Evolutionary conservation across 1,284 basidiomycete genomes (phyloP).

Genomic region (Ceratobasidium papillatum): DNA sequence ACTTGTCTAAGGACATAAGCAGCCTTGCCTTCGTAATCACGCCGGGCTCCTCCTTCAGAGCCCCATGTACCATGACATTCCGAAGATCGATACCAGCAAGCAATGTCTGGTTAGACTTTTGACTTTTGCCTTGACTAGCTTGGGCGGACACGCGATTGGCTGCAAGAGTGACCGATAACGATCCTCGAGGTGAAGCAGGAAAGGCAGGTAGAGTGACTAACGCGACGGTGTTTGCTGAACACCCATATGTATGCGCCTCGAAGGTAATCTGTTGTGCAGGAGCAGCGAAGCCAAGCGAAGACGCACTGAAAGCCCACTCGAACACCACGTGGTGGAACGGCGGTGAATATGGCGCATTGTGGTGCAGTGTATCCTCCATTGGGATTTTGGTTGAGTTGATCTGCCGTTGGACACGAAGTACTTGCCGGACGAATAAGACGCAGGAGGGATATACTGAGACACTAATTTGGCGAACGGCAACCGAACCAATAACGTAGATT

Average conservation of each 20-base stretch:
- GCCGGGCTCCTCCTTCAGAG: slow-evolving; percentile 16
- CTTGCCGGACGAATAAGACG: slow-evolving; percentile 67
- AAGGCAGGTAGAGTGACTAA: not conserved
- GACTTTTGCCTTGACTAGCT: slow-evolving; percentile 19
- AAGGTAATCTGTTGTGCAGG: slow-evolving; percentile 43
- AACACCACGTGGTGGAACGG: slow-evolving; percentile 21
- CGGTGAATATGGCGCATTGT: not conserved
- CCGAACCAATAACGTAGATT: slow-evolving; percentile 33
- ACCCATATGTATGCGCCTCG: slow-evolving; percentile 29
- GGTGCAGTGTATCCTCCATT: not conserved
- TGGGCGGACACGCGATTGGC: not conserved
- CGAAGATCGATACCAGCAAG: slow-evolving; percentile 27
- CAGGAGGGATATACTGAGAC: slow-evolving; percentile 66
- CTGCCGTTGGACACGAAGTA: slow-evolving; percentile 57
- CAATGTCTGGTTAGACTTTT: slow-evolving; percentile 11
- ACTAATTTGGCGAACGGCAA: slow-evolving; percentile 49
- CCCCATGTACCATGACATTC: slow-evolving; percentile 20
- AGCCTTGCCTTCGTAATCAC: slow-evolving; percentile 2
- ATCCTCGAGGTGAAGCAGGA: slow-evolving; percentile 18
- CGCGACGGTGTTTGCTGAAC: slow-evolving; percentile 1
- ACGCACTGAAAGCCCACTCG: slow-evolving; percentile 27
- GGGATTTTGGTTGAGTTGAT: not conserved
- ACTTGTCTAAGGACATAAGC: slow-evolving; percentile 19
- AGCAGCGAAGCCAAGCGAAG: slow-evolving; percentile 26
- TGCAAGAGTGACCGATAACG: slow-evolving; percentile 7